Evolutionary conservation across 2,329 filamentous ascomycete genomes (phyloP).

Genomic region (Talaromyces sp.): DNA sequence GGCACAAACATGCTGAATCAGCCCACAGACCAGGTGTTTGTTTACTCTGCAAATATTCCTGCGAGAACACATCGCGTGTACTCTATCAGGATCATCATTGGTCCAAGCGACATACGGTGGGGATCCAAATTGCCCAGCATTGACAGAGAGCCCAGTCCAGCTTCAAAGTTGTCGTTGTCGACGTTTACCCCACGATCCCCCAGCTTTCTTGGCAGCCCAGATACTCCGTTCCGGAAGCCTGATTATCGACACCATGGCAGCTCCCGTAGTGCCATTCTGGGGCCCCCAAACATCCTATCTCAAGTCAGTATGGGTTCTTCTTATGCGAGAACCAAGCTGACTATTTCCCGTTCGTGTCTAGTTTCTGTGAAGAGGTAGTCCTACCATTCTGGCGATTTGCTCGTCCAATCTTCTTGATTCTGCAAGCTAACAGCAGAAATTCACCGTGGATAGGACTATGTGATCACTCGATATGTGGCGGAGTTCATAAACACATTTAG

Average conservation of each 20-base stretch:
- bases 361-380: slow-evolving; percentile 35
- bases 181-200: not conserved
- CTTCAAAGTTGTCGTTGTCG: not conserved
- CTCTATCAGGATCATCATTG: not conserved
- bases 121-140: not conserved
- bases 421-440: not conserved
- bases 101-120: not conserved
- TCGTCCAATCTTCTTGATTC: not conserved
- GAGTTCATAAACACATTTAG: slow-evolving; percentile 52
- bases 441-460: slow-evolving; percentile 37
- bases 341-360: slow-evolving; percentile 6
- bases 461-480: slow-evolving; percentile 47
- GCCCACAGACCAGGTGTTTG: not conserved
- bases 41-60: not conserved
- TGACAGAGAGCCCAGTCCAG: not conserved
- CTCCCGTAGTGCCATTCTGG: slow-evolving; percentile 25
- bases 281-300: slow-evolving; percentile 33
- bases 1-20: not conserved
- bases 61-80: not conserved
- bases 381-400: not conserved
- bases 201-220: not conserved
- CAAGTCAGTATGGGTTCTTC: slow-evolving; percentile 22
- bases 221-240: not conserved
- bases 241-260: not conserved
- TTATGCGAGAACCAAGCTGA: not conserved